Base-by-base conservation (phyloP, 768 basidiomycete genomes). In the Kwoniella bestiolae region DNA sequence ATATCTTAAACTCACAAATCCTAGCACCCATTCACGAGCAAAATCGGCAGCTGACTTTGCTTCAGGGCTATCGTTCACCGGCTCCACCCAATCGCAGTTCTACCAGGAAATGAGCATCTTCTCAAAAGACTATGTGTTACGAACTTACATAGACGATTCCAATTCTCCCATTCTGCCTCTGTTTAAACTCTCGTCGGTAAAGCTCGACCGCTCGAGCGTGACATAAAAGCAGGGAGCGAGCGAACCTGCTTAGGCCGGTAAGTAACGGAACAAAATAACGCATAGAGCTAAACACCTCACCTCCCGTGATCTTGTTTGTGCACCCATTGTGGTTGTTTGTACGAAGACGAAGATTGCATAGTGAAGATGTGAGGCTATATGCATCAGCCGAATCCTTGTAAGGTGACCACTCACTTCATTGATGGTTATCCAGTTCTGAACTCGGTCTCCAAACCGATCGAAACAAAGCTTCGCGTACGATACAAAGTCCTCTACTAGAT, bases 361-460 rank as follows among this genome's bases (percentile, higher is more conserved):
- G 70, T 66, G 60, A 72, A 69, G 57, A 72, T 68, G 38, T 66
- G 67, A 21, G 70, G 70, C 67, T 70, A 41, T 66, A 56, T n/a
- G 29, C 47, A 51, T 35, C 35, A 28, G 38, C 31, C 2, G 18
- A 18, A 23, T 1, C 35, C 56, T 23, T 26, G 23, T 5, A 6
- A 53, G 28, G 51, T 18, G 5, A 7, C 23, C 16, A 32, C 63
- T 45, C 51, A 68, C 72, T 67, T 79, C 77, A 56, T 79, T 79
- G 59, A 75, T 61, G 9, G 77, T 79, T 51, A 79, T 68, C 77
- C 77, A 79, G 56, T 74, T 41, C 62, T 76, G 73, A 56, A 73
- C 74, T 25, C 76, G 53, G 47, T 74, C 77, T 1, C 77, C 77
- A 45, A 77, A 67, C 12, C 69, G 35, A 46, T 73, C 70, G 41